Base-by-base conservation (phyloP, 73 alveolate genomes). In the Strombidium stylifer region DNA sequence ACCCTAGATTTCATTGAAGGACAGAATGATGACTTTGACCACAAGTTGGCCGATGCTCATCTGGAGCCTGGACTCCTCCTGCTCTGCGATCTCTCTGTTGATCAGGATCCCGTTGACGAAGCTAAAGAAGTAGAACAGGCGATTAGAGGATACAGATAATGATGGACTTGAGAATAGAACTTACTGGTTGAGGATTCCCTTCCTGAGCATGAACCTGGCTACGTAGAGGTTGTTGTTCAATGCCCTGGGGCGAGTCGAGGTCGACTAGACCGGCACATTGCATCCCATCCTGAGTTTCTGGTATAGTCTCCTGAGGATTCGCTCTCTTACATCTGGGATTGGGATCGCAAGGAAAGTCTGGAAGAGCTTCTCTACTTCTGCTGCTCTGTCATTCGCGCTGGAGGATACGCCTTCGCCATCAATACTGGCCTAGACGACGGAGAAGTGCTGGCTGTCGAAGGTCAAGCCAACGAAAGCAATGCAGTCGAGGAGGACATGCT, bases 241-340 rank as follows among this genome's bases (percentile, higher is more conserved):
- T 7, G n/a, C 10, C 21, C 28, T 42, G 28, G 41, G 41, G 16
- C 45, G 27, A 16, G 37, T 41, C 3, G 18, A 46, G 39, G 45
- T 2, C 6, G 65, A 46, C n/a, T n/a, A n/a, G n/a, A n/a, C n/a
- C n/a, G n/a, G n/a, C n/a, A n/a, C n/a, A n/a, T n/a, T n/a, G 25
- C 36, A 28, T n/a, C n/a, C 14, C 35, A 53, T 19, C 52, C 61
- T 39, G 14, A 52, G 32, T 40, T 39, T 53, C 47, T 31, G 53
- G 34, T 23, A 69, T 25, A 64, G 12, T 28, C 53, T 69, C 37
- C 72, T 30, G 16, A 69, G 24, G 40, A 69, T 36, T 39, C 82
- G 51, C 15, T 69, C 82, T 53, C 69, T 51, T n/a, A 69, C 31
- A 6, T 69, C 82, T n/a, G 70, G 52, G 32, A 32, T 5, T 5